Evolutionary conservation across 1,139 yeast genomes (phyloP), one percentile per base, ranked within the genome.

Genomic region (Suhomyces bokatorum): DNA sequence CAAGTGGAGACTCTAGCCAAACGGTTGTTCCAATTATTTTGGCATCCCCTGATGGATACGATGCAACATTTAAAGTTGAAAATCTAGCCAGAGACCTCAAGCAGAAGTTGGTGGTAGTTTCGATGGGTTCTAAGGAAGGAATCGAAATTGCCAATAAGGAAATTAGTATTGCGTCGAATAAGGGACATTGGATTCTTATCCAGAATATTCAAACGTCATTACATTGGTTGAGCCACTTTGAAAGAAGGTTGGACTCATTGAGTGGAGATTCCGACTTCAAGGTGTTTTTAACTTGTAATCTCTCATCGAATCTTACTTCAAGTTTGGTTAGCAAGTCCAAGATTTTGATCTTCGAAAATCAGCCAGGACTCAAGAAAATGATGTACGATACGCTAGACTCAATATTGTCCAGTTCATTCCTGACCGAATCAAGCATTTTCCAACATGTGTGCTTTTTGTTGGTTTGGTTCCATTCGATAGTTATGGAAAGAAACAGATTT

Each of bases 111-210:
- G 58, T 61, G 0, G 64, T 78, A 1, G 74, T 87, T 29, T 81
- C 97, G 0, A 74, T 90, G 79, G 97, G 97, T 0, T 81, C 96
- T 0, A 63, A 63, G 28, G 96, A 89, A 61, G 85, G 89, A 13
- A 63, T 73, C 6, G 75, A 67, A 9, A 65, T 70, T 36, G 95
- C 91, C 0, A 78, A 76, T 33, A 65, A 67, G 38, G 80, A 80
- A 15, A 63, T 90, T n/a, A 62, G 64, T 2, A 60, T 57, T 10
- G 79, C 80, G 0, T 58, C 75, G 1, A 64, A 61, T 22, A 62
- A 60, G 4, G 88, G 87, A 0, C 56, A 63, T 2, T 89, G 96
- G 96, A 62, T 90, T 0, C 56, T 89, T 31, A 63, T 90, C 37
- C 96, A 90, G 59, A 90, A 90, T 56, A 73, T 87, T 12, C 96